Evolutionary conservation across 2,329 filamentous ascomycete genomes (phyloP).

Genomic region (Rachicladosporium sp.): DNA sequence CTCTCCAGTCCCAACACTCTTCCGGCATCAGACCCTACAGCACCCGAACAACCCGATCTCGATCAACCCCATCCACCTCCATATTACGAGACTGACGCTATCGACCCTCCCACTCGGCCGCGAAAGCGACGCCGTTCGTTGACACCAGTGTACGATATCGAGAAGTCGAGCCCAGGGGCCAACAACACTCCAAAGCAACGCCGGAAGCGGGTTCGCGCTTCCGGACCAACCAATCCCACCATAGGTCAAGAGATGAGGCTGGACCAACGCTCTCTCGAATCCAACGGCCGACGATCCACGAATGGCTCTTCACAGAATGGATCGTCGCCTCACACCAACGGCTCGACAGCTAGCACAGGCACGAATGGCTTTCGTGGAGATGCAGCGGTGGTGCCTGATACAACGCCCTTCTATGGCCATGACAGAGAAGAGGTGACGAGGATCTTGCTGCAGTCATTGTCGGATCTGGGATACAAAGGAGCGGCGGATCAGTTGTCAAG

Average conservation of each 20-base stretch:
- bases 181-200: slow-evolving; percentile 22
- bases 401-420: slow-evolving; percentile 61
- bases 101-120: slow-evolving; percentile 17
- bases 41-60: slow-evolving; percentile 9
- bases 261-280: slow-evolving; percentile 26
- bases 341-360: slow-evolving; percentile 22
- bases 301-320: slow-evolving; percentile 24
- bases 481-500: slow-evolving; percentile 63
- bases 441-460: slow-evolving; percentile 80
- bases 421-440: slow-evolving; percentile 86
- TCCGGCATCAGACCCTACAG: slow-evolving; percentile 22
- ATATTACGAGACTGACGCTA: slow-evolving; percentile 6
- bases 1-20: slow-evolving; percentile 11
- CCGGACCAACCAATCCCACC: slow-evolving; percentile 16
- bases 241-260: slow-evolving; percentile 28
- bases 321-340: slow-evolving; percentile 28
- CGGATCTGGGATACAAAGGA: slow-evolving; percentile 72
- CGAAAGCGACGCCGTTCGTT: slow-evolving; percentile 20
- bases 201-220: slow-evolving; percentile 31
- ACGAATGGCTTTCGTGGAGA: slow-evolving; percentile 34
- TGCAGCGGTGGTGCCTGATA: slow-evolving; percentile 16
- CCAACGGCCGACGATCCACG: slow-evolving; percentile 26
- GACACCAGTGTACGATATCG: slow-evolving; percentile 13
- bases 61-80: slow-evolving; percentile 8
- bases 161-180: slow-evolving; percentile 10